phyloP scores from a whole-genome alignment of 2,329 filamentous ascomycete genomes.

The Aspergillus tanneri region DNA sequence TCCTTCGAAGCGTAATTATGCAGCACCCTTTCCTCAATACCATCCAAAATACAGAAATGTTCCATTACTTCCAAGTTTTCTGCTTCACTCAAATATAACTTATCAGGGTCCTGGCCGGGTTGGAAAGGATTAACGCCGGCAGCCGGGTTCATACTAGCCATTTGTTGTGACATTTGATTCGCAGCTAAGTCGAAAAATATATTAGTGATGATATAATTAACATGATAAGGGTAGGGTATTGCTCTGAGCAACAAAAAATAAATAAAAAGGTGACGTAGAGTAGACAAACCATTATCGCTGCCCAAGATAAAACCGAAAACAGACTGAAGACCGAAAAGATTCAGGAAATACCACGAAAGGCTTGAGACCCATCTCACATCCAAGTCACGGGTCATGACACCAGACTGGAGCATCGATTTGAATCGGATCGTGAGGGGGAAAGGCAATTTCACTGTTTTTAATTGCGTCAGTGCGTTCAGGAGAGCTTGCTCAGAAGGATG shows the following conservation, averaged over 20 bases:
- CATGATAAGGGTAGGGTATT: too few species aligned
- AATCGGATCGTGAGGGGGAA: slow-evolving; percentile 98
- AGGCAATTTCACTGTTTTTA: slow-evolving; percentile 76
- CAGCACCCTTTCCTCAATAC: slow-evolving; percentile 81
- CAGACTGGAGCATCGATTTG: slow-evolving; percentile 98
- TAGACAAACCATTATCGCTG: slow-evolving; percentile 81
- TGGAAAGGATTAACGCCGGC: slow-evolving; percentile 72
- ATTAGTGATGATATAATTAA: background rate
- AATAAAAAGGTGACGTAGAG: slow-evolving; percentile 1
- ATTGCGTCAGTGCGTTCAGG: slow-evolving; percentile 11
- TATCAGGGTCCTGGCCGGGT: slow-evolving; percentile 90
- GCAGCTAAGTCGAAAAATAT: slow-evolving; percentile 62
- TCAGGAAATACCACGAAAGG: slow-evolving; percentile 98
- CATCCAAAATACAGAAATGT: slow-evolving; percentile 86
- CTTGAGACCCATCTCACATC: slow-evolving; percentile 98
- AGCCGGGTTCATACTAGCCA: slow-evolving; percentile 71
- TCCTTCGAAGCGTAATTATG: slow-evolving; percentile 41
- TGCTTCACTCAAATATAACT: slow-evolving; percentile 86
- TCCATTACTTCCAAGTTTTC: slow-evolving; percentile 96
- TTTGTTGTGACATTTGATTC: slow-evolving; percentile 83
- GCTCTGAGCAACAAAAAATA: background rate
- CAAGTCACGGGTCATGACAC: slow-evolving; percentile 91
- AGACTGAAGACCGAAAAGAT: slow-evolving; percentile 91
- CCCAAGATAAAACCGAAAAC: slow-evolving; percentile 97
- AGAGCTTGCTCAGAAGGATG: background rate